Evolutionary conservation across 2,329 filamentous ascomycete species (phyloP), one percentile per base, ranked within the genome.

Genomic region (Cladosporium sphaerospermum): DNA sequence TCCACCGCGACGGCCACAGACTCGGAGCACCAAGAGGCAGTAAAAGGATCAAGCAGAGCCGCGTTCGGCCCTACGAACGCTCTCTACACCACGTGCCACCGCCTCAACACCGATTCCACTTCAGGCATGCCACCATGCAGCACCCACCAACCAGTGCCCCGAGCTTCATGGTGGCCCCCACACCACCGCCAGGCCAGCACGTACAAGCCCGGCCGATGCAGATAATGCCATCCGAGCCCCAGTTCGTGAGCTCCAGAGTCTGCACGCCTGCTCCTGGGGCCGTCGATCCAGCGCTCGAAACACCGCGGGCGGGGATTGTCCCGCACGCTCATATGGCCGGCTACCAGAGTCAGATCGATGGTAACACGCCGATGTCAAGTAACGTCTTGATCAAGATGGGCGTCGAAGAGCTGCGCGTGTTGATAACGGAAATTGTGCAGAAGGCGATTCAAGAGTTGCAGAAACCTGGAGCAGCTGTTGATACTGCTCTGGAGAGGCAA

Each of bases 1-100:
- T 63, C 52, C 60, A 62, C 14, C 59, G 61, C 39, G 54, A 59
- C 18, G 56, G 59, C 34, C 58, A 62, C 49, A 59, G 43, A 16
- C 56, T 63, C n/a, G 59, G 57, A 40, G 39, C 45, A 7, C 54
- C 58, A 2, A 36, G 54, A 31, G 18, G 34, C 43, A 59, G 58
- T 46, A 59, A 55, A 39, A 45, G 46, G 48, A 56, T 54, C 45
- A 36, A 54, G 23, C 46, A 50, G 34, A 40, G 14, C n/a, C 58
- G 59, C 31, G 40, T 28, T 14, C 53, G 54, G 9, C 54, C 55
- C 23, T 57, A 57, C 43, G 34, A 50, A 8, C 59, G 56, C 36
- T 32, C 50, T n/a, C 34, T 32, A 28, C 33, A 49, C 31, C 43
- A 46, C 9, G 16, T 33, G 10, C 49, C 47, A 11, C 34, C 37